Conservation (phyloP, 352 stramenopile species). For the Globisporangium carolinianum region DNA sequence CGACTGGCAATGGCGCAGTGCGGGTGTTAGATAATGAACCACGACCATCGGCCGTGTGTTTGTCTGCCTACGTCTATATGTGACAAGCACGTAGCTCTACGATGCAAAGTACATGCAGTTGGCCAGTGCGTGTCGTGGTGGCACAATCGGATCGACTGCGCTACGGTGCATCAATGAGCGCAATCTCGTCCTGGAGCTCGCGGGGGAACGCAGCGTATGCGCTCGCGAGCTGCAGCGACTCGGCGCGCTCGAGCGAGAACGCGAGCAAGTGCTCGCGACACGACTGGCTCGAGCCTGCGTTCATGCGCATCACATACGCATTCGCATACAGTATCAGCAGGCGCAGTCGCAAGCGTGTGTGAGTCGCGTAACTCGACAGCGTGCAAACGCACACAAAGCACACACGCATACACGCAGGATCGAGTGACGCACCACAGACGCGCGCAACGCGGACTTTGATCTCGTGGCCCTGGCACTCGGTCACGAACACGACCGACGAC, state of each 20-base stretch:
- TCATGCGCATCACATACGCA: too few relatives aligned
- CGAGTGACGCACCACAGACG: conserved; percentile 44
- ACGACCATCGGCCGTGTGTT: too few relatives aligned
- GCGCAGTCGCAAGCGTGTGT: conserved; percentile 1
- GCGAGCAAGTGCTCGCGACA: conserved; percentile 43
- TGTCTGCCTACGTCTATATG: conserved; percentile 16
- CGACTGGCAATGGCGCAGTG: background rate
- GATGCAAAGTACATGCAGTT: too few relatives aligned
- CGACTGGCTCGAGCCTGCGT: conserved; percentile 40
- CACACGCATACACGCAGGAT: background rate
- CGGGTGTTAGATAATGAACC: background rate
- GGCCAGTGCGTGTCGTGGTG: too few relatives aligned
- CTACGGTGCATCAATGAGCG: conserved; percentile 26
- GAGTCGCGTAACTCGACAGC: background rate
- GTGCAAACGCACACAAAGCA: background rate
- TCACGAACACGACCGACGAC: conserved; percentile 70
- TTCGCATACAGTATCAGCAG: too few relatives aligned
- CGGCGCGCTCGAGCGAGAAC: conserved; percentile 43
- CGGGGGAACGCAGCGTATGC: conserved; percentile 32
- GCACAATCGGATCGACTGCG: too few relatives aligned
- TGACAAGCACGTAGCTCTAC: too few relatives aligned
- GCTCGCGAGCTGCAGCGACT: conserved; percentile 27
- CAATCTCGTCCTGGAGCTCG: conserved; percentile 46
- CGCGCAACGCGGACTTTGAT: conserved; percentile 52
- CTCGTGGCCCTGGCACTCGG: conserved; percentile 48